Conservation (phyloP, 805 yeast genomes). For the Spathaspora sp. region DNA sequence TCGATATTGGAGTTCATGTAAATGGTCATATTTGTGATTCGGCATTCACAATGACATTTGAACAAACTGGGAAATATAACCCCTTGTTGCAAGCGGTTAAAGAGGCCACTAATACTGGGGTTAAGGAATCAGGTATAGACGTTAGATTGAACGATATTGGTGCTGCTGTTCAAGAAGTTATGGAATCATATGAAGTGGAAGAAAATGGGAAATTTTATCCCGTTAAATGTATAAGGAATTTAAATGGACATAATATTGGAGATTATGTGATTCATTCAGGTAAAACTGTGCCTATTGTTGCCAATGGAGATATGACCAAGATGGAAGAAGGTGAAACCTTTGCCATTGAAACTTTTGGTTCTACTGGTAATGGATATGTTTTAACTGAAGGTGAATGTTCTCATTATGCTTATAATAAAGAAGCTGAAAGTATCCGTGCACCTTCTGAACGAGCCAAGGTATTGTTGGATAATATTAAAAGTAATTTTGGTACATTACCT, state of each 20-base stretch:
- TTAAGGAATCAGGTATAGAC: slow-evolving; percentile 91
- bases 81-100: slow-evolving; percentile 76
- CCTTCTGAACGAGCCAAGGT: slow-evolving; percentile 67
- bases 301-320: slow-evolving; percentile 89
- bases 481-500: slow-evolving; percentile 89
- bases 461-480: slow-evolving; percentile 66
- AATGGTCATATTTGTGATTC: slow-evolving; percentile 93
- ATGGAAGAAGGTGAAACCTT: slow-evolving; percentile 99
- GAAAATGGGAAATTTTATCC: slow-evolving; percentile 81
- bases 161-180: slow-evolving; percentile 91
- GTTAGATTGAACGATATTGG: slow-evolving; percentile 94
- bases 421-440: slow-evolving; percentile 34
- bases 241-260: slow-evolving; percentile 91
- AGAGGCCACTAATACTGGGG: slow-evolving; percentile 93
- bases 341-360: slow-evolving; percentile 97
- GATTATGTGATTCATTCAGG: slow-evolving; percentile 89
- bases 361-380: slow-evolving; percentile 94
- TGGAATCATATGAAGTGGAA: slow-evolving; percentile 95
- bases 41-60: slow-evolving; percentile 90
- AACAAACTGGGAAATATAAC: slow-evolving; percentile 65
- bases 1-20: slow-evolving; percentile 94
- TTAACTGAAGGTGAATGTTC: slow-evolving; percentile 87
- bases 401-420: slow-evolving; percentile 73
- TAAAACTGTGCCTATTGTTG: slow-evolving; percentile 93
- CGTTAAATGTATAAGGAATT: slow-evolving; percentile 83